Conservation (phyloP, 768 basidiomycete species). For the Porphyrellus cyaneotinctus region DNA sequence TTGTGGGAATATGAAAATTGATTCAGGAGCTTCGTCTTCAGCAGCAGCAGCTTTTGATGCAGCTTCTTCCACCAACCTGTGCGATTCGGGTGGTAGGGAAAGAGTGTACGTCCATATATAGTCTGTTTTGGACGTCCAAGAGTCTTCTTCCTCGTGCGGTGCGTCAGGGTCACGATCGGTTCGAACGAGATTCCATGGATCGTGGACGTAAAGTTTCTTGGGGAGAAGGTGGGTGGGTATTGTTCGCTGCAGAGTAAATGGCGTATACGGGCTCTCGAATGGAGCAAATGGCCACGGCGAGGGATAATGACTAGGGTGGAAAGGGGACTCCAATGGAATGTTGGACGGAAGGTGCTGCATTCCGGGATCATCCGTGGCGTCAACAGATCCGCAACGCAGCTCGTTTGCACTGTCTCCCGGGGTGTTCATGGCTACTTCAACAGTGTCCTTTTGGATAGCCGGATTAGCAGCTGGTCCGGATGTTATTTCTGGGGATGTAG, state of each 20-base stretch:
- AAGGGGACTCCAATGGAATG: constrained; percentile 16
- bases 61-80: constrained; percentile 5
- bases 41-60: constrained; percentile 6
- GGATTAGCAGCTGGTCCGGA: background rate
- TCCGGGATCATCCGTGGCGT: background rate
- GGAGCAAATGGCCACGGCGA: constrained; percentile 39
- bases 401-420: background rate
- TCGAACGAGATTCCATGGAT: constrained; percentile 34
- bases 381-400: background rate
- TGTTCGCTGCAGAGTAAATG: constrained; percentile 25
- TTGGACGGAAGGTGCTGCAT: background rate
- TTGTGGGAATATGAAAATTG: constrained; percentile 21
- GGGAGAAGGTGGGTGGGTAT: constrained; percentile 37
- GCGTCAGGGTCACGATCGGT: background rate
- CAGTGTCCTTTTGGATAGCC: background rate
- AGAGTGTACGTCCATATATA: constrained; percentile 29
- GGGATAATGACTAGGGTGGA: constrained; percentile 34
- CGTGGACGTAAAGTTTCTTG: constrained; percentile 41
- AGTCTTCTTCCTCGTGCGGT: background rate
- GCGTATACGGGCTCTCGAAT: constrained; percentile 27
- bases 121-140: constrained; percentile 30
- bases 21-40: constrained; percentile 3
- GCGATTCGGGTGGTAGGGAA: constrained; percentile 9
- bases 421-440: background rate
- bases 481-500: too few species aligned